A percentile compares a stretch with the other conserved stretches of the same genome.
phyloP scores from a whole-genome alignment of 495 filamentous ascomycete genomes.

The Penicillium parvum region DNA sequence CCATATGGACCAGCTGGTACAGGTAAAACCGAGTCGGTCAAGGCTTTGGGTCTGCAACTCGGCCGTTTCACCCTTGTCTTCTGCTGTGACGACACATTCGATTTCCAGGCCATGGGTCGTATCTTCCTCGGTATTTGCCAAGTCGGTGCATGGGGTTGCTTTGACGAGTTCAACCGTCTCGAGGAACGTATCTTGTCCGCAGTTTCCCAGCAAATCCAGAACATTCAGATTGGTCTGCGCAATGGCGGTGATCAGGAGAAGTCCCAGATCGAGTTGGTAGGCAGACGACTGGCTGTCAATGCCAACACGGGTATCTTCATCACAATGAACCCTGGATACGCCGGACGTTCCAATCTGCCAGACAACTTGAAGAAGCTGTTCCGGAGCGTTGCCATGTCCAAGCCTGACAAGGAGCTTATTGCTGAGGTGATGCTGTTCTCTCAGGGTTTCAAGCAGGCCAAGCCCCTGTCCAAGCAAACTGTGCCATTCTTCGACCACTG shows the following conservation, averaged over 20 bases:
- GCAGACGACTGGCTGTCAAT: conserved; percentile 81
- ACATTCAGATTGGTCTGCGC: conserved; percentile 92
- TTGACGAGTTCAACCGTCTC: conserved; percentile 98
- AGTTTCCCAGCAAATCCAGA: conserved; percentile 97
- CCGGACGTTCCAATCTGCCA: conserved; percentile 92
- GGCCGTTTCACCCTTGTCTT: conserved; percentile 97
- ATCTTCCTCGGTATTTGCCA: conserved; percentile 99
- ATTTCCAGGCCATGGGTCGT: conserved; percentile 98
- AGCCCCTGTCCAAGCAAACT: conserved; percentile 84
- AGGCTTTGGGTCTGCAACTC: conserved; percentile 92
- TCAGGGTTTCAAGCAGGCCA: conserved; percentile 95
- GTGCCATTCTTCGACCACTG: conserved; percentile 98
- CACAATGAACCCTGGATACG: conserved; percentile 99
- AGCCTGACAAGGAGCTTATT: conserved; percentile 98
- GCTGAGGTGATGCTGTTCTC: conserved; percentile 99
- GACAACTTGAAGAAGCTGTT: conserved; percentile 99
- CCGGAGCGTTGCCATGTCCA: conserved; percentile 98
- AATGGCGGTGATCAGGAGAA: conserved; percentile 72
- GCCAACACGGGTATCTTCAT: conserved; percentile 97
- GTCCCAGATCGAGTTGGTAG: conserved; percentile 87
- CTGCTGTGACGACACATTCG: conserved; percentile 98
- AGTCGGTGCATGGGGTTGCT: conserved; percentile 98
- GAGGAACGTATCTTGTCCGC: conserved; percentile 96
- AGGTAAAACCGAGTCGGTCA: conserved; percentile 99
- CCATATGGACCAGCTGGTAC: conserved; percentile 97